Conservation (phyloP, 345 rosid species). For the Gossypium australe region DNA sequence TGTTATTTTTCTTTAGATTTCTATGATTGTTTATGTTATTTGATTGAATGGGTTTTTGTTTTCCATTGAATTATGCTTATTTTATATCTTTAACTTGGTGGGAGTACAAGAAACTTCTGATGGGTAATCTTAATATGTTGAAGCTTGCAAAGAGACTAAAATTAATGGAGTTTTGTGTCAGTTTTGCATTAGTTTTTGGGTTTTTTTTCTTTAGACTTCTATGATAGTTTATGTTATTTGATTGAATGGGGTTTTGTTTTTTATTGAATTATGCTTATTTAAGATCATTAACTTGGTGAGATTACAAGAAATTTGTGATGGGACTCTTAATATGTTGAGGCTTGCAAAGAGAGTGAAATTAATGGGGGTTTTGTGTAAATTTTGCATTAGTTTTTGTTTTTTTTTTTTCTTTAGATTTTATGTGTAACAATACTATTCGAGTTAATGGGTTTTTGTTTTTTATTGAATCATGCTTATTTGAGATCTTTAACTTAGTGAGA, state of each 20-base stretch:
- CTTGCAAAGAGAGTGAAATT: slow-evolving; percentile 80
- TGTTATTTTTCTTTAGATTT: background rate
- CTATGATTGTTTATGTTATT: background rate
- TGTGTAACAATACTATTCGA: background rate
- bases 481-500: slow-evolving; percentile 44
- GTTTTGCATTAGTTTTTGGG: background rate
- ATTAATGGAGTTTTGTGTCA: too few relatives aligned
- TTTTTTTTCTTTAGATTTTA: slow-evolving; percentile 4
- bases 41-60: background rate
- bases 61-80: background rate
- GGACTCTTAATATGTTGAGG: slow-evolving; percentile 95
- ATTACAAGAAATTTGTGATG: slow-evolving; percentile 97
- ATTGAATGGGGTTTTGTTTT: background rate
- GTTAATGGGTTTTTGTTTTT: background rate
- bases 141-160: slow-evolving; percentile 92
- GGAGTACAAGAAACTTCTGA: slow-evolving; percentile 87
- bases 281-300: slow-evolving; percentile 46
- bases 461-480: slow-evolving; percentile 7
- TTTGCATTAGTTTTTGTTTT: background rate
- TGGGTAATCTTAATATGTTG: slow-evolving; percentile 98
- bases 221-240: background rate
- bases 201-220: background rate
- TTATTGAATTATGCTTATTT: background rate
- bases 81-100: slow-evolving; percentile 47
- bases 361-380: too few relatives aligned